A percentile compares a stretch with the other conserved stretches of the same genome.
These are phyloP conservation scores for Phytophthora palmivora DNA, from an alignment of 352 stramenopile genomes.

Conservation along the genomic window DNA sequence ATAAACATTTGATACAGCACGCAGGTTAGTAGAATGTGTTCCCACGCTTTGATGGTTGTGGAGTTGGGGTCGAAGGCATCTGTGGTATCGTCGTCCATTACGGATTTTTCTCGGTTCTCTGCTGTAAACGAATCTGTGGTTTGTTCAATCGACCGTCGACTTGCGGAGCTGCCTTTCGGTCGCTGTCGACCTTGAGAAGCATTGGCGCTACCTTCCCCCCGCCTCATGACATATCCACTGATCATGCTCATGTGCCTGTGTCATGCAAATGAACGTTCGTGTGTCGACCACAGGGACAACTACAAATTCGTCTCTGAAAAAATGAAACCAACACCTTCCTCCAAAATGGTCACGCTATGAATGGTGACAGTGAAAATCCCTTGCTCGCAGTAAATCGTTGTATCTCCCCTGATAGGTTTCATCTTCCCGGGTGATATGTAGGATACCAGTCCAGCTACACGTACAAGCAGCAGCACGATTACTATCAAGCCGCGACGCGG, in stretches of 20 bases:
- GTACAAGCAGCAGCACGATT: no score
- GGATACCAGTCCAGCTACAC: no score
- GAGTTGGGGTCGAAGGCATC: conserved; percentile 64
- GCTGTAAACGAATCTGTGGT: conserved; percentile 22
- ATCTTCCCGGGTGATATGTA: no score
- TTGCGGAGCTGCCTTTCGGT: conserved; percentile 26
- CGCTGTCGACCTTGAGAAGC: conserved; percentile 11
- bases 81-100: conserved; percentile 38
- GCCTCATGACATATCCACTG: conserved; percentile 28
- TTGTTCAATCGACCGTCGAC: conserved; percentile 24
- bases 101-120: conserved; percentile 15
- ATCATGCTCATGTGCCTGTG: conserved; percentile 34
- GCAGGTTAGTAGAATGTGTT: conserved; percentile 58
- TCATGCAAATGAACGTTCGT: background rate
- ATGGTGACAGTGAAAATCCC: no score
- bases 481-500: no score
- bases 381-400: no score
- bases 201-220: conserved; percentile 10
- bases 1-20: conserved; percentile 65
- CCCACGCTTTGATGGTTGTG: conserved; percentile 51
- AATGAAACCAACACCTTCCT: background rate
- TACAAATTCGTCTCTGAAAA: background rate
- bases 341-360: background rate
- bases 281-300: background rate
- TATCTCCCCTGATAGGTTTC: no score